phyloP scores from a whole-genome alignment of 371 early-diverging fungal species.

The Batrachochytrium dendrobatidis region DNA sequence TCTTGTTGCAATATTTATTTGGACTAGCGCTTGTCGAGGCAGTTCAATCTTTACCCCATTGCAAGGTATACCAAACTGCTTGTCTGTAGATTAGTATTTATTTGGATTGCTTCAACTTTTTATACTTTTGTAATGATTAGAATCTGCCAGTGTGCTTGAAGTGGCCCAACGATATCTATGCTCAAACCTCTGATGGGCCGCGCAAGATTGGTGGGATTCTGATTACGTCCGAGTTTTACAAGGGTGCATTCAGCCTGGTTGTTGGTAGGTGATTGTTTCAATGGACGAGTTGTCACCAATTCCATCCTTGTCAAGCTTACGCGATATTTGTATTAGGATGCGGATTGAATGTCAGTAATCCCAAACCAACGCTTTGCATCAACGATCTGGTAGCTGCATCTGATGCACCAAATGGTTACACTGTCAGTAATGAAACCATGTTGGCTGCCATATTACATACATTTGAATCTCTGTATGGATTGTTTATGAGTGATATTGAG shows the following conservation, averaged over 20 bases:
- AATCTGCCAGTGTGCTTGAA: slow-evolving; percentile 74
- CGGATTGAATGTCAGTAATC: slow-evolving; percentile 78
- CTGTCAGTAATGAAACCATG: slow-evolving; percentile 58
- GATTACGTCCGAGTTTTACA: slow-evolving; percentile 66
- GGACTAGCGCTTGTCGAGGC: slow-evolving; percentile 78
- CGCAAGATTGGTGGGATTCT: slow-evolving; percentile 85
- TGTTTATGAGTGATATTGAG: slow-evolving; percentile 42
- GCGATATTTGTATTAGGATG: slow-evolving; percentile 42
- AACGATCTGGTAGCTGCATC: slow-evolving; percentile 62
- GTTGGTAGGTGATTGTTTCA: slow-evolving; percentile 40
- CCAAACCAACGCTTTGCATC: slow-evolving; percentile 73
- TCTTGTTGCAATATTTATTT: slow-evolving; percentile 86
- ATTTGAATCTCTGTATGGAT: slow-evolving; percentile 64
- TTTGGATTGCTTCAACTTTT: slow-evolving; percentile 4
- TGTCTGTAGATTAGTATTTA: slow-evolving; percentile 5
- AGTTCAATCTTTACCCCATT: slow-evolving; percentile 56
- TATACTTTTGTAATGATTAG: slow-evolving; percentile 1
- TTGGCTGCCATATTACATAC: slow-evolving; percentile 65
- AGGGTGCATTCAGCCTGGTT: slow-evolving; percentile 67
- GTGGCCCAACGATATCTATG: slow-evolving; percentile 96
- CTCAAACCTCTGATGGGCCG: slow-evolving; percentile 13
- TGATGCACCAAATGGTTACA: slow-evolving; percentile 41
- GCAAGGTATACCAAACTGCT: slow-evolving; percentile 37
- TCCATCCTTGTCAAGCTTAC: background rate
- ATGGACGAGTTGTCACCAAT: background rate